Percentiles rank a stretch among this genome's conserved stretches.
Conservation (phyloP, 805 yeast genomes). For the Candida ascalaphidarum region DNA sequence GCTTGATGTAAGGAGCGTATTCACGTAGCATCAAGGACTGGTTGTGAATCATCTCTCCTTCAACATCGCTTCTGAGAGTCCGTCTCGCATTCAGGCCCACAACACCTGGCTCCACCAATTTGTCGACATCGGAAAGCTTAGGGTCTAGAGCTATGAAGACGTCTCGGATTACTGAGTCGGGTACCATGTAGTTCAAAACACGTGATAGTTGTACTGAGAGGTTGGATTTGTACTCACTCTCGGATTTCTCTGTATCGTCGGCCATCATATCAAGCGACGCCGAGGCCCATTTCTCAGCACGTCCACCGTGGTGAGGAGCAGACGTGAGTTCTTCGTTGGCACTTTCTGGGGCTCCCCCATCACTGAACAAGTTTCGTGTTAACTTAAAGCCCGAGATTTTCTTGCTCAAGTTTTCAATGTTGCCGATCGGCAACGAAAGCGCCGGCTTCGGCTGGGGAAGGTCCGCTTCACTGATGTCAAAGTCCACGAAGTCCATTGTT, state of each 20-base stretch:
- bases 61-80: slow-evolving; percentile 51
- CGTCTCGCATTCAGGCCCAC: slow-evolving; percentile 56
- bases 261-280: slow-evolving; percentile 27
- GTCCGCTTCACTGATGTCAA: slow-evolving; percentile 22
- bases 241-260: slow-evolving; percentile 4
- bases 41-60: slow-evolving; percentile 48
- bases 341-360: too few relatives aligned
- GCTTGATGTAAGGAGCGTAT: slow-evolving; percentile 20
- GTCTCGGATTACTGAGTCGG: slow-evolving; percentile 25
- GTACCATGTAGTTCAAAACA: slow-evolving; percentile 36
- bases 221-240: slow-evolving; percentile 6
- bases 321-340: too few relatives aligned
- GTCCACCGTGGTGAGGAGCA: too few relatives aligned
- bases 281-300: slow-evolving; percentile 42
- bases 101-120: slow-evolving; percentile 38
- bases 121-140: slow-evolving; percentile 15
- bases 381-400: slow-evolving; percentile 24
- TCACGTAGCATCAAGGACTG: slow-evolving; percentile 32
- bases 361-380: slow-evolving; percentile 19
- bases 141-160: slow-evolving; percentile 20
- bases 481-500: slow-evolving; percentile 34
- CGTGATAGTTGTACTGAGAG: slow-evolving; percentile 40
- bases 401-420: slow-evolving; percentile 26
- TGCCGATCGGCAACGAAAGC: slow-evolving; percentile 29
- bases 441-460: slow-evolving; percentile 37